phyloP scores from a whole-genome alignment of 2,329 filamentous ascomycete species.

The Penicillium digitatum region DNA sequence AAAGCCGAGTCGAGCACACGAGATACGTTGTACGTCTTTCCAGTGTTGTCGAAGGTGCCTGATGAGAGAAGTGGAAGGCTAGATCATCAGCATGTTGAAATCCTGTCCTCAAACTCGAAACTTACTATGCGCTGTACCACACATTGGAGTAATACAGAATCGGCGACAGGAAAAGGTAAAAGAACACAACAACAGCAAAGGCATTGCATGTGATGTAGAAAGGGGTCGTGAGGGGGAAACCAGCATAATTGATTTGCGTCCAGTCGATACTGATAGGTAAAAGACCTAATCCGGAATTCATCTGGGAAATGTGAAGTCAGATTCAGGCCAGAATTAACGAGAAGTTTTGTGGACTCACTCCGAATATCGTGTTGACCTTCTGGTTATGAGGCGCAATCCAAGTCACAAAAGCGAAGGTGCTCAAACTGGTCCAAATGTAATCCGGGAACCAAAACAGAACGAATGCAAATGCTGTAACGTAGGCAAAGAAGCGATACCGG shows the following conservation, averaged over 20 bases:
- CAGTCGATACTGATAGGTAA: constrained; percentile 48
- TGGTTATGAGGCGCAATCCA: constrained; percentile 47
- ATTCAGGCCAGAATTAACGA: too few relatives aligned
- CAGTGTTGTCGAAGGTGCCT: constrained; percentile 34
- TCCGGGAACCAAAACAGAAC: constrained; percentile 51
- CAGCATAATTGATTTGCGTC: constrained; percentile 34
- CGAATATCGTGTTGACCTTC: constrained; percentile 27
- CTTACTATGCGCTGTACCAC: constrained; percentile 42
- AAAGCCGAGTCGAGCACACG: constrained; percentile 29
- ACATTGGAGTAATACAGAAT: constrained; percentile 57
- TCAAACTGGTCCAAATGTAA: constrained; percentile 47
- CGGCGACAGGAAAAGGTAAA: constrained; percentile 48
- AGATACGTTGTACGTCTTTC: constrained; percentile 29
- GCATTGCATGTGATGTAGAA: constrained; percentile 54
- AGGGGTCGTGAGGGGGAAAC: constrained; percentile 28
- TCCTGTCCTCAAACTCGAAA: not conserved
- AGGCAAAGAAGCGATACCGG: constrained; percentile 20
- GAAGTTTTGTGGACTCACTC: constrained; percentile 8
- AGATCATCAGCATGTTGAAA: not conserved
- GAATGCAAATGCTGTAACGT: constrained; percentile 16
- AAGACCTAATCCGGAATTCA: constrained; percentile 28
- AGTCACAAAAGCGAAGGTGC: constrained; percentile 46
- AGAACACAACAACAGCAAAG: constrained; percentile 52
- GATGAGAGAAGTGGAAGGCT: constrained; percentile 31
- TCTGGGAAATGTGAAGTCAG: constrained; percentile 5